Base-by-base conservation (phyloP, 345 rosid species). In the Gossypium longicalyx region DNA sequence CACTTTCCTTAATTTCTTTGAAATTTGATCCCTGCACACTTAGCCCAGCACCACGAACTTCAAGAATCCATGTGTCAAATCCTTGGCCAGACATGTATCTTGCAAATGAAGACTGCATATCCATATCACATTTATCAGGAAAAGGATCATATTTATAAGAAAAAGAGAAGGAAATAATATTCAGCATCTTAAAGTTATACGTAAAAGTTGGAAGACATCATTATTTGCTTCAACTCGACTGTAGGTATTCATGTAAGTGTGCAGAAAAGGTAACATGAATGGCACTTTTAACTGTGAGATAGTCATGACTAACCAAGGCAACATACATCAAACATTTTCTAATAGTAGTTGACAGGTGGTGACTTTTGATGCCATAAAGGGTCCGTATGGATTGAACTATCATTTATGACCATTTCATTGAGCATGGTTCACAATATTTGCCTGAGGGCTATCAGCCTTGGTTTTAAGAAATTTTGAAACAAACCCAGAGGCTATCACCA, bases 41-140 rank as follows among this genome's bases (percentile, higher is more conserved):
- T 82, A 94, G 80, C 12, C 98, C 98, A 23, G 98, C 97, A 61
- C 98, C 97, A 77, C 97, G 89, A 73, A 94, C 92, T 84, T 94
- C 98, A 27, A 94, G 93, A 77, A 94, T 75, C 98, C 98, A 94
- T 1, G 97, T 94, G 78, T 94, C 98, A 81, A 89, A 94, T 77
- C 98, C 98, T 68, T 92, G 89, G 61, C 82, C 81, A 52, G 97
- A 88, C 95, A 91, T 91, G 71, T 84, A 83, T 44, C 97, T 84
- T 13, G 97, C 97, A 84, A 94, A 94, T 15, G 98, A 94, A 74
- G 86, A 88, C 95, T 94, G 86, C 87, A 81, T 57, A 53, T 22
- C 23, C 10, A 77, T 61, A 80, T 23, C 19, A 34, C 53, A 64
- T 2, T 22, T 38, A 74, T 75, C 47, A 74, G 38, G 60, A 66